Evolutionary conservation across 2,329 filamentous ascomycete species (phyloP).

Genomic region (Metarhizium anisopliae): DNA sequence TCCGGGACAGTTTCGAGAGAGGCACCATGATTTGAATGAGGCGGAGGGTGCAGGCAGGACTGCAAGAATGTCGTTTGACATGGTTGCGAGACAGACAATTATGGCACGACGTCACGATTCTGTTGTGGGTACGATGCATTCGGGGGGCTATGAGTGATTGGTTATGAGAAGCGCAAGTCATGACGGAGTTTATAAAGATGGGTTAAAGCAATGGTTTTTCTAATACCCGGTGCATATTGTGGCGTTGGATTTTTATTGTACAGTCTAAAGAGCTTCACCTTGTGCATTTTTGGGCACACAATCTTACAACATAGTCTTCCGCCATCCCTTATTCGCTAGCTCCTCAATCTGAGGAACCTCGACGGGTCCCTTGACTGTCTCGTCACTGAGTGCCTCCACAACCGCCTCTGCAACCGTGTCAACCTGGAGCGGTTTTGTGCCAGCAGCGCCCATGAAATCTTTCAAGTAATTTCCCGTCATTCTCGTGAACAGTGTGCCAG

Average conservation of each 20-base stretch:
- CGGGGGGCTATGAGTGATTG: background rate
- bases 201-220: constrained; percentile 5
- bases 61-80: background rate
- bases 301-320: constrained; percentile 73
- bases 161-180: background rate
- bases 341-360: constrained; percentile 74
- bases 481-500: constrained; percentile 68
- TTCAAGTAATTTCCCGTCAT: constrained; percentile 68
- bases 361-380: constrained; percentile 62
- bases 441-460: constrained; percentile 71
- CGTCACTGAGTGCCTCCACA: constrained; percentile 75
- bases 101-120: background rate
- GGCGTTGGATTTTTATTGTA: constrained; percentile 14
- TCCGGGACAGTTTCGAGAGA: constrained; percentile 93
- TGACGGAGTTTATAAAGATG: background rate
- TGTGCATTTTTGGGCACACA: constrained; percentile 6
- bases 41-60: background rate
- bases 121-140: background rate
- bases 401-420: constrained; percentile 84
- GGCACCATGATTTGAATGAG: constrained; percentile 75
- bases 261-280: constrained; percentile 19
- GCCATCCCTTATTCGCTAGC: constrained; percentile 75
- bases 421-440: constrained; percentile 77
- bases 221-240: constrained; percentile 4
- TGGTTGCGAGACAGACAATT: background rate